These are phyloP conservation scores for Petunia hybrid DNA, from an alignment of 305 asterid genomes.

Conservation along the genomic window DNA sequence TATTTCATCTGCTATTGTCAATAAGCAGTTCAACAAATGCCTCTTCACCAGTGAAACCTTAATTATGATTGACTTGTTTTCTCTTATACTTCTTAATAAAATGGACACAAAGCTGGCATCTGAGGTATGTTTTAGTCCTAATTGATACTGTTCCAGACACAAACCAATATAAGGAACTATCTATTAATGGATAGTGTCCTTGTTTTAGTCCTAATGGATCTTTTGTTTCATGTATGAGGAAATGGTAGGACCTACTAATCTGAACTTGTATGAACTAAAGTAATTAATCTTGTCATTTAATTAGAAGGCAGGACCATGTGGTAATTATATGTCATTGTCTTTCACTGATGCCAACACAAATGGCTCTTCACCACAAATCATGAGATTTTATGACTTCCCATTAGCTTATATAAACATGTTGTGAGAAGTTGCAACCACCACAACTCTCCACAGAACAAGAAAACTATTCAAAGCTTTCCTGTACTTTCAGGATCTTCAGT, in stretches of 20 bases:
- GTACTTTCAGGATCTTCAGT: background rate
- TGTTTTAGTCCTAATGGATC: background rate
- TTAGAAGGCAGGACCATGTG: conserved; percentile 43
- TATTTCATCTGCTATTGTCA: conserved; percentile 17
- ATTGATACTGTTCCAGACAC: background rate
- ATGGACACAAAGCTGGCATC: background rate
- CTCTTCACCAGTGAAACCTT: background rate
- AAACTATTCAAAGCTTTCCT: background rate
- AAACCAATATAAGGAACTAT: background rate
- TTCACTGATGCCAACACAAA: background rate
- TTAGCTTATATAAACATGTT: conserved; percentile 22
- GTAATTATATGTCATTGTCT: conserved; percentile 15
- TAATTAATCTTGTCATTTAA: conserved; percentile 20
- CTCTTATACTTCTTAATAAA: too few species aligned
- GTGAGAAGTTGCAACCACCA: background rate
- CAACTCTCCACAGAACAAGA: background rate
- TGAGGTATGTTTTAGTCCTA: background rate
- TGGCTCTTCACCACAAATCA: conserved; percentile 8
- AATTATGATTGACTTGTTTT: background rate
- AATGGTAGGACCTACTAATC: background rate
- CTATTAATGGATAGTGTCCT: background rate
- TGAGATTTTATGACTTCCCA: background rate
- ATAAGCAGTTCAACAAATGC: background rate
- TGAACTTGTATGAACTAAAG: conserved; percentile 23
- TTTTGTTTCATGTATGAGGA: background rate